Evolutionary conservation across 148 eudicot genomes (phyloP).

Genomic region (Fagopyrum tataricum): DNA sequence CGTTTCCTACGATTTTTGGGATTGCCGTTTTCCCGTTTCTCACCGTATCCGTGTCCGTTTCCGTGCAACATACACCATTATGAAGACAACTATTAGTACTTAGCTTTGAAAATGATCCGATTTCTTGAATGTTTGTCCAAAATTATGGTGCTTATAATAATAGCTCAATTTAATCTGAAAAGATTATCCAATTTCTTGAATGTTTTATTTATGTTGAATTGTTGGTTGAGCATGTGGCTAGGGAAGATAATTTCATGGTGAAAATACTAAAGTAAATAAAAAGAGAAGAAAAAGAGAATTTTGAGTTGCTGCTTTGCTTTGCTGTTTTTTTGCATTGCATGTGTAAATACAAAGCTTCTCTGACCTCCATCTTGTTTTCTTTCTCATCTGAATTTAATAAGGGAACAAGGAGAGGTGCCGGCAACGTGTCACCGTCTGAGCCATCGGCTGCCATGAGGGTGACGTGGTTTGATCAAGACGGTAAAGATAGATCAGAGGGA

Average conservation of each 20-base stretch:
- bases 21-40: too few relatives aligned
- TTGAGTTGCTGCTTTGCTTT: neutral
- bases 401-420: neutral
- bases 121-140: neutral
- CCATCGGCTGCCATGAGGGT: neutral
- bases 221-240: conserved; percentile 1
- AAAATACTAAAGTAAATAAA: neutral
- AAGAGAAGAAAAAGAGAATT: neutral
- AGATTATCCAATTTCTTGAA: neutral
- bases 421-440: neutral
- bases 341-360: neutral
- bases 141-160: neutral
- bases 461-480: conserved; percentile 4
- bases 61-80: too few relatives aligned
- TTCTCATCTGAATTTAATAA: neutral
- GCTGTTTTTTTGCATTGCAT: conserved; percentile 1
- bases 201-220: neutral
- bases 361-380: neutral
- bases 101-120: neutral
- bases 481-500: conserved; percentile 7
- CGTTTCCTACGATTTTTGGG: too few relatives aligned
- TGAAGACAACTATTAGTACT: too few relatives aligned
- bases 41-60: too few relatives aligned
- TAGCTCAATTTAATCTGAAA: neutral
- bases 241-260: neutral